Conservation (phyloP, 78 protist species). For the Isochrysis galbana region DNA sequence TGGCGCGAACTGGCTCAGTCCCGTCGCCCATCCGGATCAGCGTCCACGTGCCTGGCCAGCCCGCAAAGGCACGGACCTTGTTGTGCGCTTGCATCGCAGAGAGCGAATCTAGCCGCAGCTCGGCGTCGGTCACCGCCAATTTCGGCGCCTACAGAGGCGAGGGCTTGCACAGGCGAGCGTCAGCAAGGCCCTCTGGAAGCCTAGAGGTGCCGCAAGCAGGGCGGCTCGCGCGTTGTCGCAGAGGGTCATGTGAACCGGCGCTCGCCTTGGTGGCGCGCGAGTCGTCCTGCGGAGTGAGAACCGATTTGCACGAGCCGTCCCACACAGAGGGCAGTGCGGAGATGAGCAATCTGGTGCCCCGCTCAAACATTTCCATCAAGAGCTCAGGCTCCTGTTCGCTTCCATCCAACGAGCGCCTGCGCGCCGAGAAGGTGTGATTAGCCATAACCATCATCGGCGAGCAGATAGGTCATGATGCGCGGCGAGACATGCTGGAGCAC, state of each 20-base stretch:
- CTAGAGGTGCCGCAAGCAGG: too few relatives aligned
- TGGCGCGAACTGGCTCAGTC: background rate
- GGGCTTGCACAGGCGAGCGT: background rate
- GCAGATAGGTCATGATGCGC: too few relatives aligned
- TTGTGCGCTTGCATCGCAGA: constrained; percentile 8
- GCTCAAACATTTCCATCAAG: constrained; percentile 18
- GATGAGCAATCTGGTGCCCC: background rate
- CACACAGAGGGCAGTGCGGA: background rate
- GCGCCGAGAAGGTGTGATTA: too few relatives aligned
- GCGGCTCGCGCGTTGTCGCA: background rate
- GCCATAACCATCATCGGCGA: too few relatives aligned
- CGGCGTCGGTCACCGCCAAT: background rate
- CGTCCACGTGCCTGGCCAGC: background rate
- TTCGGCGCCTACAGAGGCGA: background rate
- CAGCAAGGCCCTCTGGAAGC: too few relatives aligned
- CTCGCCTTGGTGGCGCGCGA: constrained; percentile 17
- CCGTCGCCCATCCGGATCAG: background rate
- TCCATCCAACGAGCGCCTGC: background rate
- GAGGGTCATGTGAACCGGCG: background rate
- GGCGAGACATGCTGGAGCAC: too few relatives aligned
- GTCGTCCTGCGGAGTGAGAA: background rate
- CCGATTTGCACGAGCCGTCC: background rate
- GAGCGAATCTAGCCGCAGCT: background rate
- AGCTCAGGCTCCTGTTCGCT: constrained; percentile 13
- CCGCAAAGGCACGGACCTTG: constrained; percentile 34